Evolutionary conservation across 2,329 filamentous ascomycete species (phyloP).

Genomic region (Diaporthe ilicicola): DNA sequence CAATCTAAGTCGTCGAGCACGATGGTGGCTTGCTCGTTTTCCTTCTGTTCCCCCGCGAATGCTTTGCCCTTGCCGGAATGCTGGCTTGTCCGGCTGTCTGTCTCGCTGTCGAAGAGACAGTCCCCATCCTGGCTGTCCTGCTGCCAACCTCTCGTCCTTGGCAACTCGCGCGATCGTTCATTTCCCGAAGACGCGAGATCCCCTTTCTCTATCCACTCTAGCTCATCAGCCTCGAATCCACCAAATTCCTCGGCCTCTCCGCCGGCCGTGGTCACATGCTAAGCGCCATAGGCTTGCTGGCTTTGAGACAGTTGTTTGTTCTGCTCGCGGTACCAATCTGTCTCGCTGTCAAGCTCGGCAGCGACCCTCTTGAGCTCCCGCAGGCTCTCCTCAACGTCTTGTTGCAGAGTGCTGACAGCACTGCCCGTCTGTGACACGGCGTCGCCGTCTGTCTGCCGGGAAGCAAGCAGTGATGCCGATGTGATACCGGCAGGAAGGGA

Average conservation of each 20-base stretch:
- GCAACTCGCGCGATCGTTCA: neutral
- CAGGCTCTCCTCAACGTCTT: constrained; percentile 48
- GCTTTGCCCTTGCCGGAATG: neutral
- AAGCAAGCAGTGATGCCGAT: constrained; percentile 18
- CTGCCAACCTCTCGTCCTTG: neutral
- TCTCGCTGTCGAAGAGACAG: neutral
- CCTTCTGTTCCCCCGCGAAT: neutral
- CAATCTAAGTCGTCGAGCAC: neutral
- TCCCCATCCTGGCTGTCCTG: neutral
- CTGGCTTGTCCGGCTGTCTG: neutral
- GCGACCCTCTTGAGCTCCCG: constrained; percentile 52
- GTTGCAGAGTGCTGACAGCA: constrained; percentile 45
- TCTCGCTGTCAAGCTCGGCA: constrained; percentile 55
- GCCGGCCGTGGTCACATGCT: constrained; percentile 44
- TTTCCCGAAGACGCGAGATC: neutral
- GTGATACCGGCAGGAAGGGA: constrained; percentile 27
- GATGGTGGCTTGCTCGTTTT: neutral
- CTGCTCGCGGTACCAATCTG: constrained; percentile 57
- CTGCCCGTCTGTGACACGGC: constrained; percentile 44
- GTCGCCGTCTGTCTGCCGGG: constrained; percentile 16
- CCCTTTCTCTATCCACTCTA: neutral
- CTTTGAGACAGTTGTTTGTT: constrained; percentile 47
- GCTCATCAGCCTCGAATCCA: neutral
- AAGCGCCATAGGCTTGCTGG: constrained; percentile 41
- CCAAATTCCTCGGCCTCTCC: constrained; percentile 25